Base-by-base conservation (phyloP, 805 yeast genomes). In the Alloascoidea hylecoeti region DNA sequence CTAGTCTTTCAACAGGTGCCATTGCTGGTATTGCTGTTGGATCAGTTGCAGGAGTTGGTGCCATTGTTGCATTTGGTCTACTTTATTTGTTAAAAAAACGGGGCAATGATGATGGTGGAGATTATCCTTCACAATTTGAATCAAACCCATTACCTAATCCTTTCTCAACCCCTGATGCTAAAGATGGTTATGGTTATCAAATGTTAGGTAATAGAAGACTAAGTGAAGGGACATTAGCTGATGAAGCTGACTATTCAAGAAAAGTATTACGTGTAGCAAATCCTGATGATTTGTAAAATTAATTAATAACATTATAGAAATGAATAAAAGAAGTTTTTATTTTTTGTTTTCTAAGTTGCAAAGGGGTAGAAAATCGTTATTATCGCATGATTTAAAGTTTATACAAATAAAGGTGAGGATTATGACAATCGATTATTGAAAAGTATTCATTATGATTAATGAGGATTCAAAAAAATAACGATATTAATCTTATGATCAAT, bases 211-310 rank as follows among this genome's bases (percentile, higher is more conserved):
- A 88, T 51, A 74, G 94, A 50, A 65, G 95, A 45, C 66, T 83
- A 43, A 75, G 86, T 49, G 89, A 82, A 49, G 95, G 95, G 3
- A 76, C 89, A 2, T 63, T 88, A 39, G 88, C 94, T 6, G 94
- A 85, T 54, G 94, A 81, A 44, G 74, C 83, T 3, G 92, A 83
- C 54, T 82, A 78, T 57, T 68, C 82, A 37, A 66, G 86, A 51
- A 84, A 84, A 60, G 75, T 83, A 15, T 63, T 88, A 35, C 78
- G 85, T 42, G 94, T 88, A 9, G 88, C 94, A 23, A 88, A 88
- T 50, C 95, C 96, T 1, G 95, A 84, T 54, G 76, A 69, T 45
- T 38, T 40, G 13, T n/a, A n/a, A n/a, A n/a, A n/a, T n/a, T n/a
- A n/a, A n/a, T n/a, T n/a, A n/a, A n/a, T n/a, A n/a, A n/a, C n/a